Percentiles rank a stretch among this genome's conserved stretches.
phyloP scores from a whole-genome alignment of 129 eudicot genomes.

The Saposhnikovia divaricata region DNA sequence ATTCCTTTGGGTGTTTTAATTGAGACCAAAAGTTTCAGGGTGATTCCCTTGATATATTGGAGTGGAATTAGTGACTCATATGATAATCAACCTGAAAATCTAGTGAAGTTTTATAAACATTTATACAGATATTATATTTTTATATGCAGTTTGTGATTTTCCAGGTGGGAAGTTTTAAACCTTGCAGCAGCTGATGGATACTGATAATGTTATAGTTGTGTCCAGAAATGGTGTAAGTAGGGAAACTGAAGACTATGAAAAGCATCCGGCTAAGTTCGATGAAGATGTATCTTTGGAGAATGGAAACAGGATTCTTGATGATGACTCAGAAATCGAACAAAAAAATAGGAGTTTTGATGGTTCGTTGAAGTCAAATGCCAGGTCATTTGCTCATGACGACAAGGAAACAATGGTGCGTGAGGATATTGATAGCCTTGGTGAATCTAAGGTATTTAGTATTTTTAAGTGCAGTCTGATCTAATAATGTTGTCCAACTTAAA shows the following conservation, averaged over 20 bases:
- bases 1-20: too few relatives aligned
- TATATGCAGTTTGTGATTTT: not conserved
- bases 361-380: slow-evolving; percentile 16
- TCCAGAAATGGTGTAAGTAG: slow-evolving; percentile 37
- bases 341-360: slow-evolving; percentile 24
- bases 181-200: slow-evolving; percentile 48
- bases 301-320: slow-evolving; percentile 31
- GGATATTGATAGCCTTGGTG: slow-evolving; percentile 31
- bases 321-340: slow-evolving; percentile 27
- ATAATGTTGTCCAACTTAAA: not conserved
- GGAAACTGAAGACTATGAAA: slow-evolving; percentile 40
- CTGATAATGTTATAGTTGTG: slow-evolving; percentile 28
- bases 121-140: not conserved
- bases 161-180: slow-evolving; percentile 2
- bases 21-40: too few relatives aligned
- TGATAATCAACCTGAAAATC: too few relatives aligned
- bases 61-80: too few relatives aligned
- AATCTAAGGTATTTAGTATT: slow-evolving; percentile 39
- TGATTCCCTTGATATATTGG: too few relatives aligned
- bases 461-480: not conserved
- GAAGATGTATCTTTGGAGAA: slow-evolving; percentile 29
- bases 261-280: slow-evolving; percentile 22
- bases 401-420: slow-evolving; percentile 14
- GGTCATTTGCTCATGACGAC: slow-evolving; percentile 20
- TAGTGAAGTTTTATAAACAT: too few relatives aligned